Percentiles rank a stretch among this genome's conserved stretches.
Conservation (phyloP, 768 basidiomycete species). For the Tylopilus intermedius region DNA sequence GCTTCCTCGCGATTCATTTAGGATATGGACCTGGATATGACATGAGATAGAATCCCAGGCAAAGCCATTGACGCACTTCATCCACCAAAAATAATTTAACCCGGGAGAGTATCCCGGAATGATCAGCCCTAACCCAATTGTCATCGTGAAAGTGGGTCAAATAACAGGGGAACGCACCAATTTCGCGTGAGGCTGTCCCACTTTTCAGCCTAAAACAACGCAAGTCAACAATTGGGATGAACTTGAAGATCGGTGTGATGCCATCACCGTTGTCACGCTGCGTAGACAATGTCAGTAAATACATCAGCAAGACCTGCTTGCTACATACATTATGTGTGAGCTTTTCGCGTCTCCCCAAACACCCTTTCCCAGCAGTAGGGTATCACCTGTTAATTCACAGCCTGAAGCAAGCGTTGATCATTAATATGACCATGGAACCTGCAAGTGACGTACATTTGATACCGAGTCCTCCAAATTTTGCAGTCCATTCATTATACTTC, state of each 20-base stretch:
- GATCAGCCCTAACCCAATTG: conserved; percentile 44
- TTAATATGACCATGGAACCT: background rate
- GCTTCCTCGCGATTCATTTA: conserved; percentile 87
- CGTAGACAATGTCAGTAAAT: conserved; percentile 1
- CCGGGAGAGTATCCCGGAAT: conserved; percentile 61
- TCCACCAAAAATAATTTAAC: conserved; percentile 86
- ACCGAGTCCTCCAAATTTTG: conserved; percentile 72
- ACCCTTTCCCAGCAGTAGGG: conserved; percentile 57
- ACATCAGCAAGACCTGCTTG: background rate
- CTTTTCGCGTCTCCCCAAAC: conserved; percentile 71
- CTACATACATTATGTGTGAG: conserved; percentile 71
- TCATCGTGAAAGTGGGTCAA: conserved; percentile 2
- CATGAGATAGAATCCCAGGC: background rate
- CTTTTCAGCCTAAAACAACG: conserved; percentile 72
- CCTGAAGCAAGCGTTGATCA: conserved; percentile 40
- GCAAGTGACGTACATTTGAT: conserved; percentile 55
- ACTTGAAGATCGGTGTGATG: background rate
- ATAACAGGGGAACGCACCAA: conserved; percentile 54
- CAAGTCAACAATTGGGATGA: background rate
- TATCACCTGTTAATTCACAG: conserved; percentile 91
- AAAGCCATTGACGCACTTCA: conserved; percentile 48
- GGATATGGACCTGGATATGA: conserved; percentile 71
- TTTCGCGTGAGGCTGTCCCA: conserved; percentile 92
- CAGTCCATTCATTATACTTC: conserved; percentile 75
- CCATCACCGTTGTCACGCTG: conserved; percentile 73